These are phyloP conservation scores for Ceratocystis eucalypticola DNA, from an alignment of 2,329 filamentous ascomycete genomes.

Conservation along the genomic window DNA sequence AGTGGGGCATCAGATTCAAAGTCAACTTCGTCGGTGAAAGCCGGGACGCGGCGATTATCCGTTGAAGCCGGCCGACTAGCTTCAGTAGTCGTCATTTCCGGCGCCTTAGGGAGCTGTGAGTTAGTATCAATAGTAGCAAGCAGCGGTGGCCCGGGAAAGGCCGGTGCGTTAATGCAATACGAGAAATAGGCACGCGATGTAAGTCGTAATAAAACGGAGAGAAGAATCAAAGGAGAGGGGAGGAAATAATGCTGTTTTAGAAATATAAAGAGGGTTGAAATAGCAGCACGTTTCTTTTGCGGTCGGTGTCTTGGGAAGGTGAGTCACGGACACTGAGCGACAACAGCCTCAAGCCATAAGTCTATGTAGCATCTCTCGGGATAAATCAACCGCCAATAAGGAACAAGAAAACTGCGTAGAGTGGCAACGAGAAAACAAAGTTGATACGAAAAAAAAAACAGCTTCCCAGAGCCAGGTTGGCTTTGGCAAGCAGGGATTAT, in stretches of 20 bases:
- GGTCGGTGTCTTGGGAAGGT: not conserved
- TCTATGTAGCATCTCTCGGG: not conserved
- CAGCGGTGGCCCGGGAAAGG: not conserved
- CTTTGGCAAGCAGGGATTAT: not conserved
- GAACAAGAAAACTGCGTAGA: too few species aligned
- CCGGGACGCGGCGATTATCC: too few species aligned
- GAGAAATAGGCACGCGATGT: not conserved
- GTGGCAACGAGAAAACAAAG: too few species aligned
- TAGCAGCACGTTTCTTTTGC: not conserved
- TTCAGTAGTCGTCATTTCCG: not conserved
- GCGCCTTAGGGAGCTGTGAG: not conserved
- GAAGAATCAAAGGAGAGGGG: not conserved
- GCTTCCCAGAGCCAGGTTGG: not conserved
- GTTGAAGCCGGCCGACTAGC: not conserved
- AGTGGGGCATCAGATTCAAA: constrained; percentile 34
- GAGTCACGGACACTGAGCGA: not conserved
- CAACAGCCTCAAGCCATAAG: not conserved
- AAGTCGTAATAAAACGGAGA: not conserved
- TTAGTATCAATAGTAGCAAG: not conserved
- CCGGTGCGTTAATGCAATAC: not conserved
- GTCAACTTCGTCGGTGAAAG: not conserved
- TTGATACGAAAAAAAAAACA: not conserved
- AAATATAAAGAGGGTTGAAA: not conserved
- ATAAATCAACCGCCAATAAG: not conserved
- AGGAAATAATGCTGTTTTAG: not conserved